Evolutionary conservation across 78 protist species (phyloP), one percentile per base, ranked within the genome.

Genomic region (Monosiga brevicollis): DNA sequence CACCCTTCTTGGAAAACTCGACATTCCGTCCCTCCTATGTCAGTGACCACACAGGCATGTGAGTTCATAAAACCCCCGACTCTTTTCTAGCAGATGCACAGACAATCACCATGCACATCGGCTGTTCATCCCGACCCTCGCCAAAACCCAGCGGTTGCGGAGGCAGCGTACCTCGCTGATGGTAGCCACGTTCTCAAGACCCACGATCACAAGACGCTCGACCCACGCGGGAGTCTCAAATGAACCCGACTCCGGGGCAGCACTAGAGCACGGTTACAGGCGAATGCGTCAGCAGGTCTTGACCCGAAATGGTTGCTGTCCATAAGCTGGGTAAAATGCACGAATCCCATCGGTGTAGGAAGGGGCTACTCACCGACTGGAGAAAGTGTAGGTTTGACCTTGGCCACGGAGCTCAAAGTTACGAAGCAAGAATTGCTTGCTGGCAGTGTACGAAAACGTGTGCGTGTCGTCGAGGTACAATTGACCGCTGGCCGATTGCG

Each of bases 381-480:
- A n/a, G n/a, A n/a, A n/a, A n/a, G n/a, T n/a, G n/a, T n/a, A n/a
- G n/a, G 87, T 54, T 36, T 87, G 87, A 6, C 1, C 23, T 22
- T 82, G 78, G 80, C 77, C 76, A 39, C 43, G 77, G 70, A 87
- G 84, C 11, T 42, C 39, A 43, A 86, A 91, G 42, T 42, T 41
- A 42, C 84, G 79, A 76, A 83, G 78, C 11, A 72, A 29, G 86
- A 49, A 49, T 49, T n/a, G 91, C n/a, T 73, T 73, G 39, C 94
- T 91, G 20, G 70, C 37, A 35, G 42, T 32, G 84, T 89, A 88
- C 71, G 83, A 85, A 73, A 83, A 85, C 0, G 88, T 49, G 70
- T 87, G 81, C 72, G 88, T 90, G 74, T 92, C 96, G 79, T 95
- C 97, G 32, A 92, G 25, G 86, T 91, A 96, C 42, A 95, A 76